These are phyloP conservation scores for Peniophora sp. DNA, from an alignment of 1,284 basidiomycete genomes.

Conservation along the genomic window DNA sequence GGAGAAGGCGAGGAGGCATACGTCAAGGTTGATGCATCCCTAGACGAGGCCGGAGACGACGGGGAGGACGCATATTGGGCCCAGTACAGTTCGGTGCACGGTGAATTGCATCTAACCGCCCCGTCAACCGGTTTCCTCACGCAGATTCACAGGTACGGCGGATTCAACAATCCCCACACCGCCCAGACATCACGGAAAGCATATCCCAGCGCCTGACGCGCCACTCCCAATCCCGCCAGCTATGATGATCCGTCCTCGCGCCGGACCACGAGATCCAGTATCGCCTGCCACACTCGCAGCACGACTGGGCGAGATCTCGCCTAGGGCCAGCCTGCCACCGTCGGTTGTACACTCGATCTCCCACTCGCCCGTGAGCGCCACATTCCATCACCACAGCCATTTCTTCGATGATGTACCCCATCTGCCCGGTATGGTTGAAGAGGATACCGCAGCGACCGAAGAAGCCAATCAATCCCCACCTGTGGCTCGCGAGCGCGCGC, in stretches of 20 bases:
- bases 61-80: conserved; percentile 74
- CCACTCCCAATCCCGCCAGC: conserved; percentile 17
- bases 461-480: conserved; percentile 14
- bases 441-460: conserved; percentile 13
- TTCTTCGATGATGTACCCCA: background rate
- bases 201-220: conserved; percentile 16
- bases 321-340: conserved; percentile 11
- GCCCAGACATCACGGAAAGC: conserved; percentile 21
- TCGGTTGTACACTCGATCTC: conserved; percentile 11
- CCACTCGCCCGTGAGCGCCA: conserved; percentile 6
- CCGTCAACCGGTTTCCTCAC: background rate
- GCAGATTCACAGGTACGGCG: conserved; percentile 23
- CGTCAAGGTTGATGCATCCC: conserved; percentile 5
- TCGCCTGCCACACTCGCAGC: conserved; percentile 22
- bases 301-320: conserved; percentile 21
- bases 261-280: conserved; percentile 19
- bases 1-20: conserved; percentile 21
- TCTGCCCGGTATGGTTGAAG: conserved; percentile 15
- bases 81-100: conserved; percentile 59
- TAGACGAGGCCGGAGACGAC: conserved; percentile 22
- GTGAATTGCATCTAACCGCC: conserved; percentile 26
- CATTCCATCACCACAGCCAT: background rate
- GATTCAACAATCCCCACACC: conserved; percentile 33
- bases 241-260: conserved; percentile 12
- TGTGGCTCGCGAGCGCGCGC: background rate